Base-by-base conservation (phyloP, 2,329 filamentous ascomycete genomes). In the Cordyceps cateniannulata region DNA sequence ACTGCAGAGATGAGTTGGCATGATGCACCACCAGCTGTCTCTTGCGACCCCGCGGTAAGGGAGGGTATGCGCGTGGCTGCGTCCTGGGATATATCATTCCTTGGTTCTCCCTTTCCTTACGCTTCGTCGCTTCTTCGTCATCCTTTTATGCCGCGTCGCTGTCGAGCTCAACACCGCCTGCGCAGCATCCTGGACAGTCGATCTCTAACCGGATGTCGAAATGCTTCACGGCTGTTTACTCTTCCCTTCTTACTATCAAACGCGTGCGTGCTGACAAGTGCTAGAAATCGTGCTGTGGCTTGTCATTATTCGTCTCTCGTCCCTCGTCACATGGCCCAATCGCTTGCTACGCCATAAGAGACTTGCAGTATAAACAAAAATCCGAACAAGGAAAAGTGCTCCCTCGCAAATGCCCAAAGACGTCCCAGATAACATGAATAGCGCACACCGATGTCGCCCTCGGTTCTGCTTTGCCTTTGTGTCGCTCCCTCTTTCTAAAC, bases 1-100 rank as follows among this genome's bases (percentile, higher is more conserved):
- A 52, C 48, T 62, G 60, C 60, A 62, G 60, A 54, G 60, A 62
- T 62, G 60, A 59, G 60, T 50, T 62, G 60, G 60, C 60, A 58
- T 56, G 51, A 61, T 61, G 59, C 59, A 61, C 45, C 45, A 61
- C 59, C 59, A 61, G 59, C 47, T 61, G 59, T 61, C 52, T 51
- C 38, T 53, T 52, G 27, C 38, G 48, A 48, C 55, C 55, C 35
- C 35, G 42, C 55, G 45, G 55, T 18, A 42, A 50, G n/a, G 38
- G 45, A 38, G 38, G 45, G 56, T 9, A 59, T 40, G 48, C 45
- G 51, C 49, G 59, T 61, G 50, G 59, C 51, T 45, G 56, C 47
- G 49, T 22, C 50, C 40, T 25, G 20, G 24, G 9, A 49, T 61
- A 61, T 61, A 56, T 48, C 9, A 22, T n/a, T 40, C 35, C 49